These are phyloP conservation scores for Colletotrichum viniferum DNA, from an alignment of 2,329 filamentous ascomycete species.

Conservation along the genomic window DNA sequence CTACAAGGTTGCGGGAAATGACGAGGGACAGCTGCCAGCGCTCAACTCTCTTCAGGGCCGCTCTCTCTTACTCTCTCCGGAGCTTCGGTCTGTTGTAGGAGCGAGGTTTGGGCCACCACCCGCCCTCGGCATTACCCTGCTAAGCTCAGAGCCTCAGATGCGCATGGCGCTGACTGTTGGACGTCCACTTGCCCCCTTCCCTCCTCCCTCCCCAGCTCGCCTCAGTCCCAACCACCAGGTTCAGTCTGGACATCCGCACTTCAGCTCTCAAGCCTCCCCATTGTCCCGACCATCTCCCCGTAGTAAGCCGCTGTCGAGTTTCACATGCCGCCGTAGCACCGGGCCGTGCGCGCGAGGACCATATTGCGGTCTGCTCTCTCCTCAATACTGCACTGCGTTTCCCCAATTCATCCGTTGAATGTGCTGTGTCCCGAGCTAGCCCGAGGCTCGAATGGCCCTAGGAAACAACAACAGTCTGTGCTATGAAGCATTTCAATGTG, in stretches of 20 bases:
- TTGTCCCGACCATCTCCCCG: constrained; percentile 6
- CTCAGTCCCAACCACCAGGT: neutral
- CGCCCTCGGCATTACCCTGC: neutral
- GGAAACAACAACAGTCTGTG: constrained; percentile 13
- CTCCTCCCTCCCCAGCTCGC: too few species aligned
- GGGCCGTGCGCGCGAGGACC: constrained; percentile 4
- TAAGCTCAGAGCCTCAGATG: neutral
- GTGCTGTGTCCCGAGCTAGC: neutral
- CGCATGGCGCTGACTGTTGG: neutral
- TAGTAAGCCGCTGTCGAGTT: constrained; percentile 13
- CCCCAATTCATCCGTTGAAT: constrained; percentile 7
- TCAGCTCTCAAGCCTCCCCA: constrained; percentile 8
- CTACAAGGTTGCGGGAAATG: neutral
- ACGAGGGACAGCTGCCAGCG: neutral
- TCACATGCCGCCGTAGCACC: constrained; percentile 8
- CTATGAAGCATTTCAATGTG: neutral
- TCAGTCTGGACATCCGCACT: neutral
- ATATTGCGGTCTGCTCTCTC: neutral
- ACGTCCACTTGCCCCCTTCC: neutral
- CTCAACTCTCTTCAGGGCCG: neutral
- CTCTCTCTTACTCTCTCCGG: neutral
- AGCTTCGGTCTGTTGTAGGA: neutral
- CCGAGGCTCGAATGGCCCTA: neutral
- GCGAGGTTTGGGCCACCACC: neutral
- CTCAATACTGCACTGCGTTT: neutral